A percentile compares a stretch with the other conserved stretches of the same genome.
Evolutionary conservation across 305 asterid genomes (phyloP).

Genomic region (Rubia tinctorum): DNA sequence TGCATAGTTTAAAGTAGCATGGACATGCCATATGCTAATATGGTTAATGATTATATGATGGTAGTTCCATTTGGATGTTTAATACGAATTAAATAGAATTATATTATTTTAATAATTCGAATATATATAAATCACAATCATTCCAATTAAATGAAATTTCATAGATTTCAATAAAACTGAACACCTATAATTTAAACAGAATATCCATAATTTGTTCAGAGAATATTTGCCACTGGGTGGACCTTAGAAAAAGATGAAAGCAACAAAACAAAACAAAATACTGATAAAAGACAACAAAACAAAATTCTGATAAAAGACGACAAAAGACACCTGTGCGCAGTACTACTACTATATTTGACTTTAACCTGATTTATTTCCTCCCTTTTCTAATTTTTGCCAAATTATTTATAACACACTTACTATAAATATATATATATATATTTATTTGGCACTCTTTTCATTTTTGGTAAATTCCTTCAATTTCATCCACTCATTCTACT

Average conservation of each 20-base stretch:
- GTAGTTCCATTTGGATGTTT: background rate
- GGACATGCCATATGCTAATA: background rate
- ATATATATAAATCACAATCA: background rate
- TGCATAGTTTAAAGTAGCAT: background rate
- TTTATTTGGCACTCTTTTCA: too few species aligned
- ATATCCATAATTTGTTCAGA: background rate
- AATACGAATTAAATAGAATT: background rate
- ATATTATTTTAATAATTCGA: background rate
- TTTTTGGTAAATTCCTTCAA: too few species aligned
- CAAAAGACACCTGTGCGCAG: too few species aligned
- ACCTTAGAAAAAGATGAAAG: slow-evolving; percentile 1
- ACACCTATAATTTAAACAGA: background rate
- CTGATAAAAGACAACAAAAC: too few species aligned
- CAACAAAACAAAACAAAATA: slow-evolving; percentile 3
- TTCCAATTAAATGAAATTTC: background rate
- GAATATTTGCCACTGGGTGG: background rate
- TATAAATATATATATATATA: too few species aligned
- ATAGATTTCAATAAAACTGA: background rate
- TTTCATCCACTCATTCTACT: too few species aligned
- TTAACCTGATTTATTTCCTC: too few species aligned
- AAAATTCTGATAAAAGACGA: too few species aligned
- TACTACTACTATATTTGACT: too few species aligned
- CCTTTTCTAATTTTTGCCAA: too few species aligned
- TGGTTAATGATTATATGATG: background rate
- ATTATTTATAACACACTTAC: too few species aligned